Conservation (phyloP, 2,329 filamentous ascomycete species). For the Blastomyces parvus region DNA sequence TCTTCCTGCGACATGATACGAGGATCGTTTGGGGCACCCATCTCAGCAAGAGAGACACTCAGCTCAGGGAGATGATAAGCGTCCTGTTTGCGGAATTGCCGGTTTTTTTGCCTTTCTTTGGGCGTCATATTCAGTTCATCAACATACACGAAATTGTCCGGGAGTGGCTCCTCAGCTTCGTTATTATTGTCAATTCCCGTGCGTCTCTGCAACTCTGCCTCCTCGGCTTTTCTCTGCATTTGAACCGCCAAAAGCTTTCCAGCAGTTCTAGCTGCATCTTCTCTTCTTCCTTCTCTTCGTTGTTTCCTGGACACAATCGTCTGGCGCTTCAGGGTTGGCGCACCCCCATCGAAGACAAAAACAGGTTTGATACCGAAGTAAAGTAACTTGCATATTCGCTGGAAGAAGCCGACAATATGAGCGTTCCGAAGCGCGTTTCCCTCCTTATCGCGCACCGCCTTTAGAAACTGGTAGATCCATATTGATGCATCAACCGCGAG, state of each 20-base stretch:
- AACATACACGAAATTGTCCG: conserved; percentile 71
- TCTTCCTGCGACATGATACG: conserved; percentile 95
- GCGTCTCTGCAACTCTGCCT: conserved; percentile 53
- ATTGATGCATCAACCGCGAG: conserved; percentile 97
- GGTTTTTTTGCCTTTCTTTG: conserved; percentile 61
- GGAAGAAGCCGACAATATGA: conserved; percentile 95
- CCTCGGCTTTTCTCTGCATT: conserved; percentile 83
- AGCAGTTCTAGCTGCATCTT: conserved; percentile 87
- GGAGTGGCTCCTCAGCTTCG: conserved; percentile 57
- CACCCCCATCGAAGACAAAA: conserved; percentile 96
- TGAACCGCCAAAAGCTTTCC: conserved; percentile 86
- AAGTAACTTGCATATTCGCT: conserved; percentile 91
- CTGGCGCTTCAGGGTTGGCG: conserved; percentile 79
- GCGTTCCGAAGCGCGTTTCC: conserved; percentile 93
- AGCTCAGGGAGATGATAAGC: conserved; percentile 90
- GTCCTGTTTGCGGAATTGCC: conserved; percentile 83
- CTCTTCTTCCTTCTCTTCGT: conserved; percentile 74
- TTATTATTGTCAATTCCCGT: conserved; percentile 29
- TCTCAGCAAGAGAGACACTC: conserved; percentile 64
- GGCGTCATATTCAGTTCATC: conserved; percentile 78
- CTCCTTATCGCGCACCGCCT: conserved; percentile 96
- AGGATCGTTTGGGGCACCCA: conserved; percentile 86
- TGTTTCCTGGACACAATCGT: conserved; percentile 73
- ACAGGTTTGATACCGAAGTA: conserved; percentile 95
- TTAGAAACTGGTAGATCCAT: conserved; percentile 99